Conservation (phyloP, 495 filamentous ascomycete species). For the Penicillium simplicissimum region DNA sequence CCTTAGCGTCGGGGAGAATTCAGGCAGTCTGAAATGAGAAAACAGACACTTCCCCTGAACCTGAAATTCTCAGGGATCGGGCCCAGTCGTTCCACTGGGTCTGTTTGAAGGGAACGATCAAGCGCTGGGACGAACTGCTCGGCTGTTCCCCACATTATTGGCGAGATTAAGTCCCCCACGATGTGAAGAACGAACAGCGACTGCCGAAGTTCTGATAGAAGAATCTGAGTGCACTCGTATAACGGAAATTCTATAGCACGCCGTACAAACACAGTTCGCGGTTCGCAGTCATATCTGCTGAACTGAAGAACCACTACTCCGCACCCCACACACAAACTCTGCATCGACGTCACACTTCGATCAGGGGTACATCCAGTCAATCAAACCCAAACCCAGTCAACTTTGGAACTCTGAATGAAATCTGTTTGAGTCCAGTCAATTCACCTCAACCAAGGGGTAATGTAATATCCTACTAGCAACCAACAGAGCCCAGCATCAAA, state of each 20-base stretch:
- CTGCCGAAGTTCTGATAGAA: not conserved
- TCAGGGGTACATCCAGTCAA: not conserved
- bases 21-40: not conserved
- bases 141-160: not conserved
- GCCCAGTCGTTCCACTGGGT: constrained; percentile 17
- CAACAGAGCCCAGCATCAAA: not conserved
- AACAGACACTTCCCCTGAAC: not conserved
- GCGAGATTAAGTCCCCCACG: not conserved
- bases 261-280: not conserved
- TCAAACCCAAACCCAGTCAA: not conserved
- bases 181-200: not conserved
- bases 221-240: too few species aligned
- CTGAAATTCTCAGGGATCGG: not conserved
- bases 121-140: constrained; percentile 14
- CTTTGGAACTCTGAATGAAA: not conserved
- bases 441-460: not conserved
- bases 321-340: not conserved
- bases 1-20: not conserved
- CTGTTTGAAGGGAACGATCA: constrained; percentile 19
- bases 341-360: not conserved
- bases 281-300: not conserved
- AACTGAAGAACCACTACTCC: not conserved
- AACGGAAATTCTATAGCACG: not conserved
- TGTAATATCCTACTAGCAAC: not conserved
- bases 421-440: not conserved